Evolutionary conservation across 805 yeast genomes (phyloP), one percentile per base, ranked within the genome.

Genomic region (Candida andamanensis): DNA sequence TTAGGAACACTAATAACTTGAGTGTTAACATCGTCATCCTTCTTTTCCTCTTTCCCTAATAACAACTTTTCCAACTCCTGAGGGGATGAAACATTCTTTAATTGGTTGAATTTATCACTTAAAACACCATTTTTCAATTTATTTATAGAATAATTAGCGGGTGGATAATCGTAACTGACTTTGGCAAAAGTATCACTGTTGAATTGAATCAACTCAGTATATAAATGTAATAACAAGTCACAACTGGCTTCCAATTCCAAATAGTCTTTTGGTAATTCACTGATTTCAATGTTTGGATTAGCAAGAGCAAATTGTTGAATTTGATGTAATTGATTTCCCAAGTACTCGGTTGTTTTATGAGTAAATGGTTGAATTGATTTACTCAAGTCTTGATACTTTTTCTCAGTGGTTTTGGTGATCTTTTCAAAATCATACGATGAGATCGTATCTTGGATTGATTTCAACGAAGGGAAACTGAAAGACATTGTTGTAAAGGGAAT

Each of bases 141-240:
- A 46, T 45, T 46, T 30, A 65, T 40, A 4, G 70, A 60, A 16
- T 58, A 53, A 55, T 61, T 64, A 5, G 67, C 70, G 33, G 92
- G 90, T 16, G 95, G 95, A 47, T 81, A 83, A 53, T 84, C 95
- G 52, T 84, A 84, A 29, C 83, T 74, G 45, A 80, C 82, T 40
- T 80, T 75, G 47, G 74, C 85, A 50, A 76, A 84, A 25, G 87
- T 84, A 30, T 63, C 67, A 39, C 54, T 51, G 41, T 63, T 58
- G 47, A 54, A 56, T 15, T 54, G 64, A 37, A 65, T 61, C 45
- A 65, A 58, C 41, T 65, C 72, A 29, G 68, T 76, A 58, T 80
- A 78, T 37, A 78, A 72, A 30, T 65, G 67, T 52, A 76, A 75
- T 44, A 82, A 61, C 31, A 75, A 66, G 52, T 82, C 90, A 37